A percentile compares a stretch with the other conserved stretches of the same genome.
These are phyloP conservation scores for Cerrena zonata DNA, from an alignment of 1,284 basidiomycete genomes.

Conservation along the genomic window DNA sequence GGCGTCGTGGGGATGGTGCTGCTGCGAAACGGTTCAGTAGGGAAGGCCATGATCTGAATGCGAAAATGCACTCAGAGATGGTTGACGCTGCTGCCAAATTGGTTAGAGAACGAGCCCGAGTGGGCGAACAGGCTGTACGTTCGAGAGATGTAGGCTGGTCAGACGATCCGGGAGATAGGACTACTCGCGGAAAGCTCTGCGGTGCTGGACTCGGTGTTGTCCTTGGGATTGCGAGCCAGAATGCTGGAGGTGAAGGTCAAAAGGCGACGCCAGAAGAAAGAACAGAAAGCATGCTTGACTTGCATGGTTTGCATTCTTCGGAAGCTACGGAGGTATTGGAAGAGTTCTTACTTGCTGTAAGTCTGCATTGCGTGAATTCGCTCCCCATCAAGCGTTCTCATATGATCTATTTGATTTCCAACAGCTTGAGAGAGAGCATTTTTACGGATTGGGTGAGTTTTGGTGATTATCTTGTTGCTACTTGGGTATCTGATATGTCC, in stretches of 20 bases:
- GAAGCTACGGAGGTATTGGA: constrained; percentile 90
- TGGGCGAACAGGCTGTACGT: constrained; percentile 73
- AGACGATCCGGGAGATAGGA: constrained; percentile 78
- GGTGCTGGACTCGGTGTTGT: constrained; percentile 81
- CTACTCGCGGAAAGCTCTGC: constrained; percentile 68
- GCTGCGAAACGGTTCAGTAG: constrained; percentile 89
- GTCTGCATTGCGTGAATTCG: constrained; percentile 23
- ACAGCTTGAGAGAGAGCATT: constrained; percentile 81
- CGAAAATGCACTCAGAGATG: constrained; percentile 83
- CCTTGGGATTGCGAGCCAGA: constrained; percentile 72
- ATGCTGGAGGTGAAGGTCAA: constrained; percentile 44
- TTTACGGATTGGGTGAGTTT: constrained; percentile 68
- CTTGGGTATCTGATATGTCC: not conserved
- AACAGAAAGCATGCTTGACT: constrained; percentile 74
- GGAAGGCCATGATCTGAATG: constrained; percentile 89
- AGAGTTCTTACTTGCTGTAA: constrained; percentile 80
- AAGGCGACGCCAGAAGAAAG: constrained; percentile 73
- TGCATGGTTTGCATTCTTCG: constrained; percentile 83
- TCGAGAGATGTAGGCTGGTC: constrained; percentile 68
- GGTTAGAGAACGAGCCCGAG: constrained; percentile 72
- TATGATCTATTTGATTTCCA: constrained; percentile 4
- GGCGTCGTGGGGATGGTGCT: constrained; percentile 88
- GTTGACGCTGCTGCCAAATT: constrained; percentile 72
- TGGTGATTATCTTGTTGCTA: not conserved
- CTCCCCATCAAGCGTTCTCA: too few relatives aligned